Evolutionary conservation across 1,284 basidiomycete species (phyloP).

Genomic region (Cystobasidiaceae sp.): DNA sequence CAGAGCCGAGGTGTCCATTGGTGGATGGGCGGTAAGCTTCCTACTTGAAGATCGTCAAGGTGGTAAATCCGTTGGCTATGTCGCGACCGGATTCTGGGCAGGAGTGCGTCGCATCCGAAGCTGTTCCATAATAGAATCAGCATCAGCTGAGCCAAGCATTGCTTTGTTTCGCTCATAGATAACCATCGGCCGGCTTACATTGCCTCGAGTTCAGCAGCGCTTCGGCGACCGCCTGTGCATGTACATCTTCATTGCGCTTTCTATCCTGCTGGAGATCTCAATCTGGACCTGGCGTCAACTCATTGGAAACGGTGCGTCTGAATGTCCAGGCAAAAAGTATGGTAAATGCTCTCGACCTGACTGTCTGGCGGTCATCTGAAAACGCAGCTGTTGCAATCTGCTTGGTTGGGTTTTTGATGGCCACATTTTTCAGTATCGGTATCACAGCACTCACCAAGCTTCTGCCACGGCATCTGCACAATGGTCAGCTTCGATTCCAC

Average conservation of each 20-base stretch:
- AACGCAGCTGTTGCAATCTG: slow-evolving; percentile 10
- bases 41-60: slow-evolving; percentile 7
- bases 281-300: slow-evolving; percentile 14
- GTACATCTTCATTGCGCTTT: not conserved
- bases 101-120: too few relatives aligned
- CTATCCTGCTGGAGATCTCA: slow-evolving; percentile 8
- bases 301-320: slow-evolving; percentile 16
- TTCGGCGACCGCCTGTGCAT: slow-evolving; percentile 12
- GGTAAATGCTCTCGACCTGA: not conserved
- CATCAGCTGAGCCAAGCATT: not conserved
- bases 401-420: slow-evolving; percentile 16
- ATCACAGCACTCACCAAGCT: not conserved
- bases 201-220: slow-evolving; percentile 2
- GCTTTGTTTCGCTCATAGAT: not conserved
- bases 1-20: slow-evolving; percentile 25
- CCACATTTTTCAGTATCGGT: slow-evolving; percentile 9
- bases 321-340: too few relatives aligned
- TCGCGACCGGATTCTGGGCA: too few relatives aligned
- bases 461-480: slow-evolving; percentile 9
- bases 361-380: too few relatives aligned
- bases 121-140: not conserved
- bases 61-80: slow-evolving; percentile 7
- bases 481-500: not conserved
- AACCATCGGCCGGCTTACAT: not conserved
- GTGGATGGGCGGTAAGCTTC: slow-evolving; percentile 26